Evolutionary conservation across 805 yeast species (phyloP), one percentile per base, ranked within the genome.

Genomic region (Candida awuae): DNA sequence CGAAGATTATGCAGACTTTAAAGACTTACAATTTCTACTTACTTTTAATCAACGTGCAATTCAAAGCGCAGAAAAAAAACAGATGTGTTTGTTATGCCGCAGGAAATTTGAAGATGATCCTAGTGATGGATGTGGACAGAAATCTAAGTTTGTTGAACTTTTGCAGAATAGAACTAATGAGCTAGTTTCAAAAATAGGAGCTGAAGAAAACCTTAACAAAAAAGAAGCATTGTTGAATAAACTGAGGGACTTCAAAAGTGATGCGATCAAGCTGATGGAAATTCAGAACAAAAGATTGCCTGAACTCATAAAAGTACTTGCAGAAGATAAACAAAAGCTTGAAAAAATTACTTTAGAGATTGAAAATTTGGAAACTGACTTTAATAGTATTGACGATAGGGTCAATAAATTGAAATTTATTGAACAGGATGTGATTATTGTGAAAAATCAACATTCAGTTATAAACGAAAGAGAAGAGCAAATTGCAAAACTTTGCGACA

Each of bases 1-100:
- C 30, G 68, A 68, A 15, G 76, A 85, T 0, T 61, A 75, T 13
- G 83, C 80, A 45, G 78, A 81, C 39, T 54, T 75, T 23, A 84
- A 84, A 52, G 76, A 84, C 47, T 72, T 71, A 22, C 77, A 75
- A 32, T 83, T 86, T 2, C 79, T 88, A 1, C 63, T 75, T 19
- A 74, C 74, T 30, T 87, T 80, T 59, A 86, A 84, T 51, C 59
- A 67, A 17, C 74, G 73, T 32, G 96, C 96, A 0, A 59, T 83
- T 9, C 71, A 74, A 22, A 57, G 71, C 29, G 92, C 94, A 0
- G 61, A 73, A 20, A 51, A 55, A 4, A 67, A 71, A 8, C 68
- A 77, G 9, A 66, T 73, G 34, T 90, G 97, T 58, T 62, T 79
- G 31, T 62, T 88, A 32, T 90, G 97, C 57, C 72, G 73, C 15